Evolutionary conservation across 2,329 filamentous ascomycete genomes (phyloP).

Genomic region (Aspergillus sp.): DNA sequence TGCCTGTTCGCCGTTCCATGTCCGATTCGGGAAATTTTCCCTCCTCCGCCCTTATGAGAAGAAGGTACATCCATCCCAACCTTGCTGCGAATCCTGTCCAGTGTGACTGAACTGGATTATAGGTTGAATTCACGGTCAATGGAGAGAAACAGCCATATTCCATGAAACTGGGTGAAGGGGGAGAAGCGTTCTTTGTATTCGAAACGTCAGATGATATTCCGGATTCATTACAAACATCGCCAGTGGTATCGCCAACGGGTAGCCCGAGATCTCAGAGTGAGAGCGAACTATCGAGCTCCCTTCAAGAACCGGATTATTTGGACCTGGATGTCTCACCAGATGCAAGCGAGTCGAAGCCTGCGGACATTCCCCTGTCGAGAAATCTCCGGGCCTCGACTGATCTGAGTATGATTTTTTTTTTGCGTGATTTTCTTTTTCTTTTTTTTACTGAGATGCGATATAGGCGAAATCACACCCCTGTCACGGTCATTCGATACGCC

Average conservation of each 20-base stretch:
- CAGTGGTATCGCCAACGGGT: conserved; percentile 78
- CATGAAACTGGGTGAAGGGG: conserved; percentile 97
- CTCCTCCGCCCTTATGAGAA: conserved; percentile 92
- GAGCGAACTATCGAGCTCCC: conserved; percentile 23
- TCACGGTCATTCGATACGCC: conserved; percentile 34
- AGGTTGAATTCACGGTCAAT: conserved; percentile 94
- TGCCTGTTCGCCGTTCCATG: conserved; percentile 93
- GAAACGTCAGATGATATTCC: conserved; percentile 89
- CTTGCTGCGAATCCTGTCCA: background rate
- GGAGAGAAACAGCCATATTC: conserved; percentile 83
- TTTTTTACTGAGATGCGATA: conserved; percentile 5
- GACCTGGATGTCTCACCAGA: conserved; percentile 34
- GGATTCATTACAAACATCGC: conserved; percentile 89
- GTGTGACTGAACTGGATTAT: conserved; percentile 11
- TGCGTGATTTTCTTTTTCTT: background rate
- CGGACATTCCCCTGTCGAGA: conserved; percentile 21
- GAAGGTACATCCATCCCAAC: conserved; percentile 50
- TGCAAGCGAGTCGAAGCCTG: conserved; percentile 17
- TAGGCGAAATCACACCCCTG: conserved; percentile 35
- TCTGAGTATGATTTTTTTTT: conserved; percentile 26
- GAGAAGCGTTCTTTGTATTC: conserved; percentile 98
- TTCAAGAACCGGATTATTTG: conserved; percentile 47
- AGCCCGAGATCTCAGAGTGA: conserved; percentile 55
- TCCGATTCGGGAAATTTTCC: conserved; percentile 98
- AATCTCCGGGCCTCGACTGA: conserved; percentile 40